phyloP scores from a whole-genome alignment of 306 rosid species.

The Pyrus betulifolia region DNA sequence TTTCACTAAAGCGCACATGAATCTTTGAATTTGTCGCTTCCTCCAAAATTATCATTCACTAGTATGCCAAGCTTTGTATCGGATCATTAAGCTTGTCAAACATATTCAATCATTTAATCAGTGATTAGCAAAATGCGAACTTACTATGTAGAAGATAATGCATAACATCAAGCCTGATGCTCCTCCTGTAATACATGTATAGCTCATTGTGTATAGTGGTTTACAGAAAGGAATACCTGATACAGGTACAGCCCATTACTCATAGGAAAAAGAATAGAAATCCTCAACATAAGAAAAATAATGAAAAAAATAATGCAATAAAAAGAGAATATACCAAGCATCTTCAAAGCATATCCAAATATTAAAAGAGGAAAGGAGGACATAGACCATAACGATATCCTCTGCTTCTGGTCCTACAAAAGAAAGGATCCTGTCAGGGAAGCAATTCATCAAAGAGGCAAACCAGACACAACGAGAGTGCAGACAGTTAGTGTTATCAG shows the following conservation, averaged over 20 bases:
- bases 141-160: conserved; percentile 51
- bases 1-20: neutral
- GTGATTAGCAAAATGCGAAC: conserved; percentile 9
- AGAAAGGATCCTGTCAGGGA: conserved; percentile 15
- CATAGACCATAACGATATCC: conserved; percentile 45
- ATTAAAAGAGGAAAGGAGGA: conserved; percentile 45
- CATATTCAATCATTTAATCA: too few species aligned
- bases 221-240: conserved; percentile 73
- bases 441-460: neutral
- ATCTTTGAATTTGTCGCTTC: neutral
- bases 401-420: conserved; percentile 52
- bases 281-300: neutral
- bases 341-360: conserved; percentile 44
- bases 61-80: too few species aligned
- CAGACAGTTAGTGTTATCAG: neutral
- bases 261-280: conserved; percentile 4
- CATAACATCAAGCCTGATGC: conserved; percentile 64
- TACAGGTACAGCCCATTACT: conserved; percentile 27
- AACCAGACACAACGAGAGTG: neutral
- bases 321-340: conserved; percentile 40
- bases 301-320: neutral
- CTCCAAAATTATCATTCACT: neutral
- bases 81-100: too few species aligned
- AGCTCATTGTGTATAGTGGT: conserved; percentile 71
- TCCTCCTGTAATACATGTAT: conserved; percentile 63